These are phyloP conservation scores for Acaromyces ingoldii DNA, from an alignment of 1,284 basidiomycete species.

Conservation along the genomic window DNA sequence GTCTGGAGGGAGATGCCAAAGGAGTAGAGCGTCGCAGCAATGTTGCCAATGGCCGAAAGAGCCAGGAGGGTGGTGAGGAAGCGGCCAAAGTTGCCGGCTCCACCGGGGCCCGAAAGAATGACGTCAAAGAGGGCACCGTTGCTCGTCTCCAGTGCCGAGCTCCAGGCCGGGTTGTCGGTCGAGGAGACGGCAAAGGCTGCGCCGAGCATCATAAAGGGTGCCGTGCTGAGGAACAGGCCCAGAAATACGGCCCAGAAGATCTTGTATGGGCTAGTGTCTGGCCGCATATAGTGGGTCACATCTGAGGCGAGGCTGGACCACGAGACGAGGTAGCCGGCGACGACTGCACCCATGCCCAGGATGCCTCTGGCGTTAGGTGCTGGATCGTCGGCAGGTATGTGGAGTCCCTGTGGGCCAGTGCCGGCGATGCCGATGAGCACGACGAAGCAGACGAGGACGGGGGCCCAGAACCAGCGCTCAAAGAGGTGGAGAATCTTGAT, in stretches of 20 bases:
- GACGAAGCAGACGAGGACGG: constrained; percentile 66
- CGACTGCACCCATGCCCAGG: constrained; percentile 59
- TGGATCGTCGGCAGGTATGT: constrained; percentile 56
- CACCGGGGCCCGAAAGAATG: constrained; percentile 60
- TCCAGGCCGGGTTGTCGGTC: constrained; percentile 58
- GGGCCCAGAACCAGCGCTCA: constrained; percentile 69
- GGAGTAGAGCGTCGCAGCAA: constrained; percentile 65
- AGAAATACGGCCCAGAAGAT: constrained; percentile 61
- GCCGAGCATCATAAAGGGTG: constrained; percentile 60
- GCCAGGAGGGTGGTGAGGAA: constrained; percentile 80
- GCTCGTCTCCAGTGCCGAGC: constrained; percentile 29
- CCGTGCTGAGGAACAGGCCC: constrained; percentile 60
- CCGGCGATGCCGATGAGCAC: constrained; percentile 59
- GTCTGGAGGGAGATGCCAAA: constrained; percentile 37
- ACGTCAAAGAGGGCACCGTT: constrained; percentile 70
- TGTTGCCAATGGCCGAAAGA: constrained; percentile 70
- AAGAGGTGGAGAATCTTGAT: constrained; percentile 66
- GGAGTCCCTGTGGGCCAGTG: constrained; percentile 57
- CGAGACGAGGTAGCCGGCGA: constrained; percentile 60
- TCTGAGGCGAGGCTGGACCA: constrained; percentile 53
- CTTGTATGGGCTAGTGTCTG: constrained; percentile 54
- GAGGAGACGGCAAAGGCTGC: constrained; percentile 59
- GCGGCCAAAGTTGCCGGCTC: constrained; percentile 62
- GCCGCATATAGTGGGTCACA: constrained; percentile 53
- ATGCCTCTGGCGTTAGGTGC: constrained; percentile 54